These are phyloP conservation scores for Rubia tinctorum DNA, from an alignment of 305 asterid species.

Conservation along the genomic window DNA sequence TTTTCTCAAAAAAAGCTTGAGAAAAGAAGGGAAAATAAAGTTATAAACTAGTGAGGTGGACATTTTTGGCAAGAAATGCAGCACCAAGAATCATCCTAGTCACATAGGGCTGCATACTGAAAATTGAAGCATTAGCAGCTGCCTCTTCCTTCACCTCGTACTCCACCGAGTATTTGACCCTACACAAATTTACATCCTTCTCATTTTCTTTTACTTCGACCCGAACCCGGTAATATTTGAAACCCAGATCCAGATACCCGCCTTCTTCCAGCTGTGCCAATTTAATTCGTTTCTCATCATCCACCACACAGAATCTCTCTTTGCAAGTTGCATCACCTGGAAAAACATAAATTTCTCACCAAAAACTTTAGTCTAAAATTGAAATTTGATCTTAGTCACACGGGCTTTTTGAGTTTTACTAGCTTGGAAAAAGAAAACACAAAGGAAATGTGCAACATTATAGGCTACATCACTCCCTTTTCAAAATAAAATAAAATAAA, in stretches of 20 bases:
- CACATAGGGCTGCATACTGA: constrained; percentile 4
- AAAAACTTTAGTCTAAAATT: no score
- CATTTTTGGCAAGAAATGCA: not conserved
- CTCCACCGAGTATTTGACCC: constrained; percentile 7
- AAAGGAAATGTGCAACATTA: no score
- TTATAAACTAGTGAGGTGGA: no score
- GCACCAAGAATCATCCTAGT: constrained; percentile 9
- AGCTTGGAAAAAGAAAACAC: no score
- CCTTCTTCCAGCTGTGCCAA: constrained; percentile 26
- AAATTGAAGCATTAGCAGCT: constrained; percentile 13
- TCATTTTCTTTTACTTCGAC: constrained; percentile 22
- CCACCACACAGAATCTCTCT: constrained; percentile 24
- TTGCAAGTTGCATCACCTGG: constrained; percentile 18
- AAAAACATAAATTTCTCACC: no score
- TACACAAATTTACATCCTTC: constrained; percentile 22
- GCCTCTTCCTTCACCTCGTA: constrained; percentile 13
- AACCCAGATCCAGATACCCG: constrained; percentile 25
- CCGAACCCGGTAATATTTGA: constrained; percentile 20
- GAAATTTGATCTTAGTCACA: no score
- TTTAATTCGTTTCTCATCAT: constrained; percentile 26
- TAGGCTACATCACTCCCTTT: no score
- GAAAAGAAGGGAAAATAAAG: no score
- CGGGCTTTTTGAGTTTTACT: no score
- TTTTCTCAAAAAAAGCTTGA: no score
- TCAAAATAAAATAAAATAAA: no score